Conservation (phyloP, 2,329 filamentous ascomycete species). For the Coleophoma crateriformis region DNA sequence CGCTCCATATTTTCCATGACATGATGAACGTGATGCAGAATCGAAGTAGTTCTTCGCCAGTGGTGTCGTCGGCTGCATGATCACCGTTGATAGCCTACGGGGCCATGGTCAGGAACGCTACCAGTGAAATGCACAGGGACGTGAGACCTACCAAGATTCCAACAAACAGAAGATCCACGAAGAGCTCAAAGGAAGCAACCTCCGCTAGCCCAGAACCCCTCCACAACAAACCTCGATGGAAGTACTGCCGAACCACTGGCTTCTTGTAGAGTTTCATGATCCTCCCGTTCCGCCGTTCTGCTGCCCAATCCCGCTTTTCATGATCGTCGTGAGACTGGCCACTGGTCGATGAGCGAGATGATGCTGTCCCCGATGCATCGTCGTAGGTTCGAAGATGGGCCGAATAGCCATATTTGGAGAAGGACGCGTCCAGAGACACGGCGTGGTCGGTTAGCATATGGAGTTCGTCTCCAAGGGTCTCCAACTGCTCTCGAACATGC, state of each 20-base stretch:
- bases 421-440: slow-evolving; percentile 53
- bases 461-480: slow-evolving; percentile 45
- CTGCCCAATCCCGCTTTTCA: slow-evolving; percentile 31
- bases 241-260: slow-evolving; percentile 59
- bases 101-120: too few relatives aligned
- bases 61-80: slow-evolving; percentile 49
- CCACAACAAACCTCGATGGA: slow-evolving; percentile 61
- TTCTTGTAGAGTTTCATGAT: slow-evolving; percentile 52
- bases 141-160: slow-evolving; percentile 37
- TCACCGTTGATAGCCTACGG: slow-evolving; percentile 51
- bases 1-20: slow-evolving; percentile 55
- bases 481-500: slow-evolving; percentile 45
- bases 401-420: slow-evolving; percentile 57
- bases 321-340: slow-evolving; percentile 19
- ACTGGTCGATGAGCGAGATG: slow-evolving; percentile 15
- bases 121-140: too few relatives aligned
- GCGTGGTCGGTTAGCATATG: slow-evolving; percentile 47
- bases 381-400: slow-evolving; percentile 48
- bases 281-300: slow-evolving; percentile 28
- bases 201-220: slow-evolving; percentile 51
- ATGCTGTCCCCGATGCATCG: slow-evolving; percentile 17
- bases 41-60: slow-evolving; percentile 47
- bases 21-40: slow-evolving; percentile 58
- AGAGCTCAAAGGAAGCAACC: slow-evolving; percentile 59
- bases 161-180: slow-evolving; percentile 55